These are phyloP conservation scores for Craspedostauros australis DNA, from an alignment of 108 stramenopile species.

Conservation along the genomic window DNA sequence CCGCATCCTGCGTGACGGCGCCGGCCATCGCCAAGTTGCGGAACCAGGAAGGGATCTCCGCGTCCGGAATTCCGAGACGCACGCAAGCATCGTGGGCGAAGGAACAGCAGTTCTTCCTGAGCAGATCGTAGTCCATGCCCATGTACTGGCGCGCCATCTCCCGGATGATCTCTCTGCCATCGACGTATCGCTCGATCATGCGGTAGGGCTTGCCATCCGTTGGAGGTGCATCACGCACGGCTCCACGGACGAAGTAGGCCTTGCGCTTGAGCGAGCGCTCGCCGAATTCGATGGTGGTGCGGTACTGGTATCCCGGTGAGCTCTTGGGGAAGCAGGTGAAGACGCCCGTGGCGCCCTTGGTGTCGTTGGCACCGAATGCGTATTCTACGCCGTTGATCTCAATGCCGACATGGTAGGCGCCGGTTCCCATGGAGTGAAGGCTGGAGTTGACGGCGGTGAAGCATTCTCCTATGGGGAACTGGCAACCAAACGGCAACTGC, in stretches of 20 bases:
- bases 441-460: constrained; percentile 64
- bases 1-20: constrained; percentile 62
- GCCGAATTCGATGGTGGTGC: constrained; percentile 70
- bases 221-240: no score
- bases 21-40: constrained; percentile 61
- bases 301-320: constrained; percentile 69
- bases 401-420: constrained; percentile 77
- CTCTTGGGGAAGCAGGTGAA: constrained; percentile 72
- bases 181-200: constrained; percentile 38
- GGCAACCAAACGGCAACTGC: constrained; percentile 57
- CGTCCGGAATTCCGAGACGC: constrained; percentile 58
- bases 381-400: constrained; percentile 81
- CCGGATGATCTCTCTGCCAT: constrained; percentile 52
- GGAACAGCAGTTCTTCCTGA: constrained; percentile 81
- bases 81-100: constrained; percentile 76
- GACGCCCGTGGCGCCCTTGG: constrained; percentile 62
- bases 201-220: constrained; percentile 17
- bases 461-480: constrained; percentile 67
- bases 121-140: constrained; percentile 70
- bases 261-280: constrained; percentile 30
- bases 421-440: constrained; percentile 67
- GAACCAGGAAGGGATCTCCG: constrained; percentile 81
- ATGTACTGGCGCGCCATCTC: constrained; percentile 68
- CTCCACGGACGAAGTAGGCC: constrained; percentile 18
- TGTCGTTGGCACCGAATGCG: constrained; percentile 63